Conservation (phyloP, 805 yeast genomes). For the Candida mattraensis region DNA sequence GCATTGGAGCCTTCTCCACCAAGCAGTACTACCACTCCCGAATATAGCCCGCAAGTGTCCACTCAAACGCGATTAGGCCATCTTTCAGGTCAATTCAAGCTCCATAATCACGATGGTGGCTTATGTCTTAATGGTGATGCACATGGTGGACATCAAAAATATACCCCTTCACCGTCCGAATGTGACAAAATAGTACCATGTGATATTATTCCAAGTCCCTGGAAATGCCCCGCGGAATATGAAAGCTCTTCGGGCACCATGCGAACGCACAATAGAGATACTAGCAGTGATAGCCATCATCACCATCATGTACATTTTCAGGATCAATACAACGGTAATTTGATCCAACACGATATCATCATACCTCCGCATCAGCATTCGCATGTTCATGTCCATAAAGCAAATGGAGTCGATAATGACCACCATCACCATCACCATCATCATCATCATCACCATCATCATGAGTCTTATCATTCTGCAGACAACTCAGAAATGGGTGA, state of each 20-base stretch:
- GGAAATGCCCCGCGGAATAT: too few relatives aligned
- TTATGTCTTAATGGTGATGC: neutral
- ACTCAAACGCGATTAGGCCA: too few relatives aligned
- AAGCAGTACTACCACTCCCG: neutral
- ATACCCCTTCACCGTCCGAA: too few relatives aligned
- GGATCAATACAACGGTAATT: conserved; percentile 27
- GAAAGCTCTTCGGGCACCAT: too few relatives aligned
- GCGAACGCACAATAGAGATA: too few relatives aligned
- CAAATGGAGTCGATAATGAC: conserved; percentile 3
- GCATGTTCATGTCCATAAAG: too few relatives aligned
- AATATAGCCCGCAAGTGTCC: neutral
- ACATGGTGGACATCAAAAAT: too few relatives aligned
- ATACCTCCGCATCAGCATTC: conserved; percentile 22
- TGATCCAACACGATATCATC: conserved; percentile 30
- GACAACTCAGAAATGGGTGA: neutral
- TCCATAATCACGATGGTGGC: neutral
- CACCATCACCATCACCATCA: conserved; percentile 16
- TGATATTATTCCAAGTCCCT: too few relatives aligned
- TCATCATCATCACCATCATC: conserved; percentile 19
- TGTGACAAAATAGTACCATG: too few relatives aligned
- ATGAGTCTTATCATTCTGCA: conserved; percentile 1
- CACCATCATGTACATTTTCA: conserved; percentile 34
- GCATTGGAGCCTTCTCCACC: neutral
- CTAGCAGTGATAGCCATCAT: too few relatives aligned
- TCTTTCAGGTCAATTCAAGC: too few relatives aligned